phyloP scores from a whole-genome alignment of 1,284 basidiomycete species.

The Leccinum idahoense region DNA sequence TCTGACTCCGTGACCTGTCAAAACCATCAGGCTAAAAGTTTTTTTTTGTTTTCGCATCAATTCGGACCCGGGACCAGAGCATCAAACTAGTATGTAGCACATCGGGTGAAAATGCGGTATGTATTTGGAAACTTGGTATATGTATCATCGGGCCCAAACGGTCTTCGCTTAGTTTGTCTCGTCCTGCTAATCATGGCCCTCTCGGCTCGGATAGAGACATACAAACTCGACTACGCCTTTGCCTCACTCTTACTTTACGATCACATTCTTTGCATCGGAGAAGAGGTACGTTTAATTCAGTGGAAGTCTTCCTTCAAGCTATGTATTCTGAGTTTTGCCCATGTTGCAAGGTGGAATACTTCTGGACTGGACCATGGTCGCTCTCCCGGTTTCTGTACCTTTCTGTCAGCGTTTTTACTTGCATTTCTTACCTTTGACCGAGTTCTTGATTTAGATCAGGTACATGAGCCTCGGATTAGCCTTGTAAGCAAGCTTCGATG shows the following conservation, averaged over 20 bases:
- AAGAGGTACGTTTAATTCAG: not conserved
- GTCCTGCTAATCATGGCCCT: not conserved
- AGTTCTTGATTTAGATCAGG: not conserved
- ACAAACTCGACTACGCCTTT: not conserved
- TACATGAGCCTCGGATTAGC: not conserved
- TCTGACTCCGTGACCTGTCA: not conserved
- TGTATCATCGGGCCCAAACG: not conserved
- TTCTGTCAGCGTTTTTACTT: not conserved
- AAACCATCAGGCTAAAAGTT: not conserved
- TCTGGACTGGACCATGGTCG: not conserved
- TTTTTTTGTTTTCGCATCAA: not conserved
- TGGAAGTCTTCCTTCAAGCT: not conserved
- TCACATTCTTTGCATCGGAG: not conserved
- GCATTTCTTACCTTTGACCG: not conserved
- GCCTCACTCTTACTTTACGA: not conserved
- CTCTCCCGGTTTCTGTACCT: not conserved
- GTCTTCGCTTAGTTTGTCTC: not conserved
- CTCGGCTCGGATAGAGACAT: not conserved
- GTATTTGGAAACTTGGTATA: not conserved
- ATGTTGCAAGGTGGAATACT: not conserved
- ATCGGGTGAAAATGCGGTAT: not conserved
- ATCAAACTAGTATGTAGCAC: not conserved
- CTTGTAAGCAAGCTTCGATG: not conserved
- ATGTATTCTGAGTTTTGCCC: not conserved
- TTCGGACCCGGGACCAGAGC: not conserved